phyloP scores from a whole-genome alignment of 2,329 filamentous ascomycete genomes.

The Fusarium tanahbumbuense region DNA sequence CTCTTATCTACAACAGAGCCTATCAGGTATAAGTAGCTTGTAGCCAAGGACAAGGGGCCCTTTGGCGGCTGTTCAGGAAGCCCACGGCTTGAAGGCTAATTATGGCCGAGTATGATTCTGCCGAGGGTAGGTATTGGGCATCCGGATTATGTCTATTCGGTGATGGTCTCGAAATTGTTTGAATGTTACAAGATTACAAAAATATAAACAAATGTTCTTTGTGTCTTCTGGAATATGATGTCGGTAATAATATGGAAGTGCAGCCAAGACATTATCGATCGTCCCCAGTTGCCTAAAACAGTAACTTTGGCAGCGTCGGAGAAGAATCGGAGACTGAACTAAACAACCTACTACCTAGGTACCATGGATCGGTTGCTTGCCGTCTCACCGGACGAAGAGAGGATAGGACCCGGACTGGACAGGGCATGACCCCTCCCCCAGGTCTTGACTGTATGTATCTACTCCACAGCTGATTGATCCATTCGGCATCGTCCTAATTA shows the following conservation, averaged over 20 bases:
- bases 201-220: not conserved
- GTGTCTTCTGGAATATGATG: not conserved
- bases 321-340: slow-evolving; percentile 31
- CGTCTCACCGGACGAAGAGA: slow-evolving; percentile 31
- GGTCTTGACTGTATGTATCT: slow-evolving; percentile 16
- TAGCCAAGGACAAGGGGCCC: slow-evolving; percentile 33
- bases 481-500: slow-evolving; percentile 25
- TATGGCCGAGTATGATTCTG: slow-evolving; percentile 3
- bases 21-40: slow-evolving; percentile 27
- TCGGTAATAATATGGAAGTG: not conserved
- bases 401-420: not conserved
- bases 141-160: not conserved
- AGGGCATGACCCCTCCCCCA: slow-evolving; percentile 27
- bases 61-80: slow-evolving; percentile 19
- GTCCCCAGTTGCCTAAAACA: slow-evolving; percentile 25
- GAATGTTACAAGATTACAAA: not conserved
- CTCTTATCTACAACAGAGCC: slow-evolving; percentile 37
- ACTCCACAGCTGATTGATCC: slow-evolving; percentile 31
- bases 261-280: not conserved
- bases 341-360: not conserved
- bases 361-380: slow-evolving; percentile 16
- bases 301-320: slow-evolving; percentile 16
- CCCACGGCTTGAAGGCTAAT: slow-evolving; percentile 14
- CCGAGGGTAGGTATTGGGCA: slow-evolving; percentile 9
- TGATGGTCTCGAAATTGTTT: not conserved